Evolutionary conservation across 352 stramenopile species (phyloP), one percentile per base, ranked within the genome.

Genomic region (Globisporangium heterothallicum): DNA sequence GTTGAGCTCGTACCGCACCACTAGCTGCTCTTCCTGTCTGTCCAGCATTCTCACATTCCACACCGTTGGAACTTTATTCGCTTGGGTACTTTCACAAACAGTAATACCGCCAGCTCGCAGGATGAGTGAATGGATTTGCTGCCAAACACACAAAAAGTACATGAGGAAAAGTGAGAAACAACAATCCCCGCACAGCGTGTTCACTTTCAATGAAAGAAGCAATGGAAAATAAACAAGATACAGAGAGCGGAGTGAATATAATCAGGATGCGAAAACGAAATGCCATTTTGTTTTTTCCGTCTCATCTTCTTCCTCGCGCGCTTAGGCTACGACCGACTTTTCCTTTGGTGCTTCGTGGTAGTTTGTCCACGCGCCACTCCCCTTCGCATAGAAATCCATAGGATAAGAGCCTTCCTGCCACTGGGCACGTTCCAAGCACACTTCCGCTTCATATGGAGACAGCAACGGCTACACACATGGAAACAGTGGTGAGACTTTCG

Each of bases 341-440:
- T 50, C 50, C 27, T 84, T 71, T 29, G 47, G 24, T 24, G 61
- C 57, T 43, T 90, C 64, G 64, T 97, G 78, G 63, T 98, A 98
- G 63, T 99, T 99, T 9, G 88, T 98, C 97, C 97, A 99, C 13
- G 86, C 75, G 5, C 95, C 95, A 62, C 94, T 96, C 47, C 77
- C 88, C 45, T 97, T 96, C 35, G 92, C 88, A 64, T 99, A 99
- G 64, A 98, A 99, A 56, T 99, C 97, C 97, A 99, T 99, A 14
- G 97, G 97, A 80, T 99, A 99, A 14, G 73, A 67, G 6, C 69
- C 78, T 24, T 97, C 75, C 41, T 78, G 72, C 87, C 88, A 98
- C 41, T 84, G 56, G 6, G 73, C 78, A 61, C 94, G 78, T 42
- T 92, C 95, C 22, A 99, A 61, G 42, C 83, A 95, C 0, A 99